Conservation (phyloP, 2,329 filamentous ascomycete genomes). For the Hirsutella rhossiliensis region DNA sequence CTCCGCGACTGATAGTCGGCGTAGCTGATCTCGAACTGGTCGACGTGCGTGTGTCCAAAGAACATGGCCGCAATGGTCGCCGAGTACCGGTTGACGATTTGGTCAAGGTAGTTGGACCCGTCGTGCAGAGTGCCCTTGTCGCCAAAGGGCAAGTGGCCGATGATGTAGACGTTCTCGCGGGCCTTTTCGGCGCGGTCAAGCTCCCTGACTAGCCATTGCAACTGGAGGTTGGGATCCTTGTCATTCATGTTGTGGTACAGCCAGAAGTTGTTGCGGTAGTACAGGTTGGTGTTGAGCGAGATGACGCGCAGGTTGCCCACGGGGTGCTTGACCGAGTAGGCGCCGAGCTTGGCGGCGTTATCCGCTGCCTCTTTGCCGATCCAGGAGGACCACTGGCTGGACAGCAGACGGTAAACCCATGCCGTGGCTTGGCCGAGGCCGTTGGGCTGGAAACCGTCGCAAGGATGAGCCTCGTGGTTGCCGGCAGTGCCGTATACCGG, state of each 20-base stretch:
- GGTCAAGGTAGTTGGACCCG: slow-evolving; percentile 38
- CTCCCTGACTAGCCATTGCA: slow-evolving; percentile 40
- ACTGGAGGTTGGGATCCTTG: slow-evolving; percentile 38
- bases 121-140: slow-evolving; percentile 38
- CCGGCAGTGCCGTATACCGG: slow-evolving; percentile 39
- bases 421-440: slow-evolving; percentile 25
- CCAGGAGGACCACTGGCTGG: slow-evolving; percentile 32
- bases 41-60: slow-evolving; percentile 45
- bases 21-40: slow-evolving; percentile 45
- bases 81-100: slow-evolving; percentile 39
- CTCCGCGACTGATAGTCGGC: slow-evolving; percentile 28
- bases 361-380: slow-evolving; percentile 22
- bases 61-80: slow-evolving; percentile 43
- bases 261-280: slow-evolving; percentile 44
- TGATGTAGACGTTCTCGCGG: slow-evolving; percentile 41
- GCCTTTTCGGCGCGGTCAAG: slow-evolving; percentile 39
- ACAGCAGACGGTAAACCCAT: slow-evolving; percentile 39
- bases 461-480: slow-evolving; percentile 43
- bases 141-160: slow-evolving; percentile 45
- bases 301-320: slow-evolving; percentile 40
- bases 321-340: slow-evolving; percentile 33
- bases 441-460: slow-evolving; percentile 34
- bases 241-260: slow-evolving; percentile 32
- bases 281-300: slow-evolving; percentile 46
- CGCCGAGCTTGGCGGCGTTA: slow-evolving; percentile 27